Evolutionary conservation across 148 eudicot species (phyloP), one percentile per base, ranked within the genome.

Genomic region (Selenicereus undatus): DNA sequence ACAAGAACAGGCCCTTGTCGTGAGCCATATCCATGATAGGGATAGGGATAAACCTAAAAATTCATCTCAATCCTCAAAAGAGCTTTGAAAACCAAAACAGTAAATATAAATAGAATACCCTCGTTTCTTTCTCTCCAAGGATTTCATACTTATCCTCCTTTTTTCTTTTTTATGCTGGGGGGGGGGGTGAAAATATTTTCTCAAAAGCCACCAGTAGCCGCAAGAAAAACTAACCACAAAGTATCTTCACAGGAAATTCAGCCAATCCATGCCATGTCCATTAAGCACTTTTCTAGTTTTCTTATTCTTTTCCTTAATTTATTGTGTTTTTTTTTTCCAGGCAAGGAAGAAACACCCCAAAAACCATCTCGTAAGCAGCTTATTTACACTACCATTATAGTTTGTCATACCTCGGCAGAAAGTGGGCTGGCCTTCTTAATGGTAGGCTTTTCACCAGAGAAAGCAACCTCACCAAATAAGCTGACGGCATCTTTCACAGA

Each of bases 401-500:
- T 3, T 27, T 10, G 52, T 56, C 82, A 75, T 83, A 95, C 98
- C 92, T 97, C 99, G 13, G 97, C 95, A 58, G 96, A 92, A 80
- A 88, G 88, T 8, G 93, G 88, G 81, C 85, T 92, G 78, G 87
- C 45, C 86, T 88, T 94, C 88, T 75, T 94, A 76, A 94, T 90
- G 73, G 89, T 82, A 80, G 90, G 83, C 73, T 76, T 97, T 83
- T 85, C 93, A 77, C 97, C 96, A 51, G 97, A 92, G 58, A 90
- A 87, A 73, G 94, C 92, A 74, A 91, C 92, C 86, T 92, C 98
- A 14, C 97, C 98, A 87, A 97, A 97, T 79, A 97, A 90, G 85
- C 73, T 97, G 84, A 94, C 94, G 76, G 98, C 99, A 90, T 94
- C 98, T 85, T 94, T 97, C 69, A 97, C 99, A 73, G 99, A 97